phyloP scores from a whole-genome alignment of 495 filamentous ascomycete genomes.

The Geopyxis carbonaria region DNA sequence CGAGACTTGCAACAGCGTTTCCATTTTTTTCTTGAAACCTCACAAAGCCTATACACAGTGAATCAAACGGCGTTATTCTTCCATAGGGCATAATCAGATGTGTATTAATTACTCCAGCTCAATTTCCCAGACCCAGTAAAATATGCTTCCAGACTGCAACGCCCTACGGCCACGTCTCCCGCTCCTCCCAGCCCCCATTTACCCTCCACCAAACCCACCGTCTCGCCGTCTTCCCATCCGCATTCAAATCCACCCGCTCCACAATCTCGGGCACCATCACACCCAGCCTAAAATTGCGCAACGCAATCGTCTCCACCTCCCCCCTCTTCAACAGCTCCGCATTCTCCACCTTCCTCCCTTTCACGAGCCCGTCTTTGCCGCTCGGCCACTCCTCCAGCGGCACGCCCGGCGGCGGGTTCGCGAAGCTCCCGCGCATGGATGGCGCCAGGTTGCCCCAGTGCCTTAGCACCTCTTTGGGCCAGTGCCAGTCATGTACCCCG shows the following conservation, averaged over 20 bases:
- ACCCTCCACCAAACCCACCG: slow-evolving; percentile 41
- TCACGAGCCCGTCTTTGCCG: slow-evolving; percentile 32
- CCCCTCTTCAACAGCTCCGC: slow-evolving; percentile 37
- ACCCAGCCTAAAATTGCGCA: slow-evolving; percentile 69
- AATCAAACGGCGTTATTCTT: too few relatives aligned
- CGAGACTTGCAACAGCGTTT: too few relatives aligned
- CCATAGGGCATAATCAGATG: too few relatives aligned
- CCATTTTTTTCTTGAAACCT: too few relatives aligned
- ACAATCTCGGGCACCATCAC: slow-evolving; percentile 67
- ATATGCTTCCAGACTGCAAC: too few relatives aligned
- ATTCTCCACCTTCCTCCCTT: slow-evolving; percentile 54
- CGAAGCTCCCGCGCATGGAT: slow-evolving; percentile 59
- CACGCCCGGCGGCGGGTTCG: slow-evolving; percentile 55
- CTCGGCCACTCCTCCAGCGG: slow-evolving; percentile 32
- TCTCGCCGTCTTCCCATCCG: slow-evolving; percentile 42
- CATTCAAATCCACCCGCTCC: slow-evolving; percentile 54
- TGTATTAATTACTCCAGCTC: too few relatives aligned
- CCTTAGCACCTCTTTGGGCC: slow-evolving; percentile 48
- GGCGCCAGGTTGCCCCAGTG: slow-evolving; percentile 81
- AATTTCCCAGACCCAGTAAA: too few relatives aligned
- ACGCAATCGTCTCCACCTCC: slow-evolving; percentile 33
- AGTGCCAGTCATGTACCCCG: slow-evolving; percentile 38
- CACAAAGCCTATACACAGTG: too few relatives aligned
- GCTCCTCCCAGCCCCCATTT: slow-evolving; percentile 22
- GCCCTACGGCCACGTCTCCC: slow-evolving; percentile 29